A percentile compares a stretch with the other conserved stretches of the same genome.
Evolutionary conservation across 225 moss, liverwort and hornwort genomes (phyloP).

Genomic region (Bryoerythrophyllum caledonicum): DNA sequence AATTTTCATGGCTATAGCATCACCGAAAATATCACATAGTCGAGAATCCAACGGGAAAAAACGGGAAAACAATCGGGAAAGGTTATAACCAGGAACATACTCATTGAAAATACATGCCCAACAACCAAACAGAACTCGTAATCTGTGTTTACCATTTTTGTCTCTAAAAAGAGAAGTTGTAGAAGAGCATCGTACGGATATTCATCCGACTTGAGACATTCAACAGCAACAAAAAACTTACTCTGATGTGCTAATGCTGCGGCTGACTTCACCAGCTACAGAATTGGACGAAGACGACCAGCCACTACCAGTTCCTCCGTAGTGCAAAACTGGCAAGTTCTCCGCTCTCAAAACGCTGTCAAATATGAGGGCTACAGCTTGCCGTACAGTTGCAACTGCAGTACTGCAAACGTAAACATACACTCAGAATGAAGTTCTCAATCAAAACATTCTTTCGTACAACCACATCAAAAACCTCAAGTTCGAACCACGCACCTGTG

Average conservation of each 20-base stretch:
- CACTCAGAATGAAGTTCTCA: constrained; percentile 7
- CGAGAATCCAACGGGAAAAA: constrained; percentile 11
- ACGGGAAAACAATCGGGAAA: constrained; percentile 6
- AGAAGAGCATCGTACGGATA: neutral
- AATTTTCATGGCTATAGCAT: neutral
- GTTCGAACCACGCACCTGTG: constrained; percentile 49
- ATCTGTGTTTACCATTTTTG: neutral
- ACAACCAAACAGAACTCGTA: constrained; percentile 5
- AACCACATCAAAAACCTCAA: constrained; percentile 8
- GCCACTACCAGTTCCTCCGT: constrained; percentile 70
- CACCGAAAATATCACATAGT: constrained; percentile 6
- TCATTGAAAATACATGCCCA: constrained; percentile 7
- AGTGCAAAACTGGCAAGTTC: constrained; percentile 65
- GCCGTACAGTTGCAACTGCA: constrained; percentile 90
- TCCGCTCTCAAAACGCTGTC: constrained; percentile 83
- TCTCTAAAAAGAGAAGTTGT: neutral
- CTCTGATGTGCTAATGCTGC: constrained; percentile 55
- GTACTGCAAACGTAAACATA: constrained; percentile 50
- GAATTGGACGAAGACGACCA: constrained; percentile 76
- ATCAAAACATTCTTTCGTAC: constrained; percentile 18
- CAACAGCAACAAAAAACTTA: constrained; percentile 32
- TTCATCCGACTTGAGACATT: constrained; percentile 9
- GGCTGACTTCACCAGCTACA: constrained; percentile 78
- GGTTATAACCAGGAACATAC: neutral
- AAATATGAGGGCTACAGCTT: constrained; percentile 95